These are phyloP conservation scores for Simmondsia chinensis DNA, from an alignment of 148 eudicot genomes.

Conservation along the genomic window DNA sequence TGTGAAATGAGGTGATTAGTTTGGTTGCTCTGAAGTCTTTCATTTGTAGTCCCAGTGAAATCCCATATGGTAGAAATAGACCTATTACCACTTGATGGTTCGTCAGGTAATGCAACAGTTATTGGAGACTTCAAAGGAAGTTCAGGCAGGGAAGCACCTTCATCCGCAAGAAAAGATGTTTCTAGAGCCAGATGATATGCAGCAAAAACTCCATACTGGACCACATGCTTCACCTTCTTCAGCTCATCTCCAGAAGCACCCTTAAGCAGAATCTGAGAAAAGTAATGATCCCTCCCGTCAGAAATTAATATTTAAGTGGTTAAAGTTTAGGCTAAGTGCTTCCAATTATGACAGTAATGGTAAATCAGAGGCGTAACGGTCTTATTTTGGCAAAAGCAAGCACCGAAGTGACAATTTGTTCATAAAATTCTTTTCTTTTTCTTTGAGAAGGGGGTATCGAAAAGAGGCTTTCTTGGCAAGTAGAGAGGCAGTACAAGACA, in stretches of 20 bases:
- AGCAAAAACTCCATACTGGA: constrained; percentile 91
- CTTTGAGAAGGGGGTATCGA: no score
- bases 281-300: constrained; percentile 2
- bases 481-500: no score
- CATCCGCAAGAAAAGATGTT: constrained; percentile 98
- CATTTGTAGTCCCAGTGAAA: constrained; percentile 36
- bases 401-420: no score
- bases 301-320: neutral
- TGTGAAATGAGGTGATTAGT: constrained; percentile 22
- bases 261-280: constrained; percentile 76
- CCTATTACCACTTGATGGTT: constrained; percentile 48
- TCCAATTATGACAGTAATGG: no score
- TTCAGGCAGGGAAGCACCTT: constrained; percentile 89
- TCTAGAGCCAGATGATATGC: constrained; percentile 98
- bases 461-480: no score
- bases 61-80: constrained; percentile 67
- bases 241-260: constrained; percentile 87
- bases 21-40: constrained; percentile 30
- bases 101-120: constrained; percentile 71
- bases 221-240: constrained; percentile 95
- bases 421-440: no score
- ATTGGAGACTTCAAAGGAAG: constrained; percentile 65
- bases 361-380: no score
- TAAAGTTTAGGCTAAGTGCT: neutral
- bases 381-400: no score